A percentile compares a stretch with the other conserved stretches of the same genome.
Evolutionary conservation across 2,329 filamentous ascomycete species (phyloP).

Genomic region (Pseudovirgaria hyperparasitica): DNA sequence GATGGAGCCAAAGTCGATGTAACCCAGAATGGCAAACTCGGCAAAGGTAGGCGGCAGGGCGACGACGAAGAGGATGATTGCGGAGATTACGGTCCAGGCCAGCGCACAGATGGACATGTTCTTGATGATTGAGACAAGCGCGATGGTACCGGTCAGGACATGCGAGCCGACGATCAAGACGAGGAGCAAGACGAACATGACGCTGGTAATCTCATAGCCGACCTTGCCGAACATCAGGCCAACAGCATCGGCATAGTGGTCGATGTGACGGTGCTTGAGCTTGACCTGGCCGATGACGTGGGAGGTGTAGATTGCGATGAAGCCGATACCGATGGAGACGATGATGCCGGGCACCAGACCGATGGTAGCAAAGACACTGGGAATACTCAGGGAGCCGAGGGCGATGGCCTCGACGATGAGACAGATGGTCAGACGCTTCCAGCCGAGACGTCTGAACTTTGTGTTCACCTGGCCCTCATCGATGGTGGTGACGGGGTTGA

Average conservation of each 20-base stretch:
- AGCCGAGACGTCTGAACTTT: slow-evolving; percentile 32
- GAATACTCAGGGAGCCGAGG: slow-evolving; percentile 33
- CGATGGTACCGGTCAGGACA: slow-evolving; percentile 57
- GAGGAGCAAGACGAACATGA: slow-evolving; percentile 33
- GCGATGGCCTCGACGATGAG: slow-evolving; percentile 39
- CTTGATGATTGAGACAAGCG: slow-evolving; percentile 50
- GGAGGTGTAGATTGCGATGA: slow-evolving; percentile 49
- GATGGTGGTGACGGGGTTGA: slow-evolving; percentile 32
- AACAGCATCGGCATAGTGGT: slow-evolving; percentile 58
- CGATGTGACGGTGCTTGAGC: slow-evolving; percentile 44
- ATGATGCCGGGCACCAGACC: slow-evolving; percentile 35
- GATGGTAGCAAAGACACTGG: slow-evolving; percentile 31
- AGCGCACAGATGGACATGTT: slow-evolving; percentile 51
- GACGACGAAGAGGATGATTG: slow-evolving; percentile 46
- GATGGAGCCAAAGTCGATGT: slow-evolving; percentile 50
- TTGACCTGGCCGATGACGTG: slow-evolving; percentile 51
- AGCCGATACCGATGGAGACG: slow-evolving; percentile 34
- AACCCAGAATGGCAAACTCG: slow-evolving; percentile 46
- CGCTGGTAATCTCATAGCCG: slow-evolving; percentile 40
- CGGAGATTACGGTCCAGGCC: slow-evolving; percentile 49
- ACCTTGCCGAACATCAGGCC: slow-evolving; percentile 46
- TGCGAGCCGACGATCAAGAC: slow-evolving; percentile 58
- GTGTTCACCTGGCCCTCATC: slow-evolving; percentile 29
- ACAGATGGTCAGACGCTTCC: slow-evolving; percentile 38
- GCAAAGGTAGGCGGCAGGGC: slow-evolving; percentile 51